phyloP scores from a whole-genome alignment of 2,329 filamentous ascomycete species.

The Achaetomium macrosporum region DNA sequence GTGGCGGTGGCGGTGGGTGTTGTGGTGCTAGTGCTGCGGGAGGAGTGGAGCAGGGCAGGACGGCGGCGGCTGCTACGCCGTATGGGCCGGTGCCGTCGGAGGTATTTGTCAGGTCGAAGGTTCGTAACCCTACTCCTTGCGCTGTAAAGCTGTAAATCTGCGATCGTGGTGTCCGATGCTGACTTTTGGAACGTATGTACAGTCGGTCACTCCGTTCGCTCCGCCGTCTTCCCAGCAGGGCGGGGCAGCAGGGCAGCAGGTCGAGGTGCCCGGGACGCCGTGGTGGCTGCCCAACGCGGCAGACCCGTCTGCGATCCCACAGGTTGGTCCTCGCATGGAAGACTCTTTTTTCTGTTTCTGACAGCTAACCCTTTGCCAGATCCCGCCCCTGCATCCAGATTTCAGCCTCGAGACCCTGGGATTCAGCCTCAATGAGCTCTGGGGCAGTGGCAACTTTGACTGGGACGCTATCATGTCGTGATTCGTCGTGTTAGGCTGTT shows the following conservation, averaged over 20 bases:
- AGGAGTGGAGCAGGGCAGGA: not conserved
- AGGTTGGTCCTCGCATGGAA: conserved; percentile 26
- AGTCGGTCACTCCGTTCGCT: conserved; percentile 24
- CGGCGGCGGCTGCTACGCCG: conserved; percentile 1
- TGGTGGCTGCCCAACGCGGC: conserved; percentile 27
- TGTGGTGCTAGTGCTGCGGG: not conserved
- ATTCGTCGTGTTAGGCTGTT: not conserved
- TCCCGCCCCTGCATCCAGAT: conserved; percentile 42
- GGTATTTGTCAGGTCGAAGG: conserved; percentile 19
- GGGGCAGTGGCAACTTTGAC: conserved; percentile 38
- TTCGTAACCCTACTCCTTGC: not conserved
- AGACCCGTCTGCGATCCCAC: conserved; percentile 33
- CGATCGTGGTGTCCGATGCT: not conserved
- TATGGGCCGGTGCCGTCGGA: conserved; percentile 7
- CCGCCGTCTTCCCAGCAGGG: conserved; percentile 19
- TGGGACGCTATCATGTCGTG: conserved; percentile 21
- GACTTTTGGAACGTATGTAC: not conserved
- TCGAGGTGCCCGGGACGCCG: conserved; percentile 25
- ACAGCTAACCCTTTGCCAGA: conserved; percentile 29
- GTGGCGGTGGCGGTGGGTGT: not conserved
- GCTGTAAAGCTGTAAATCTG: not conserved
- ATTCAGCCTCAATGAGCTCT: conserved; percentile 50
- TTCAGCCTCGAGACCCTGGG: conserved; percentile 49
- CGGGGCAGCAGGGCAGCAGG: conserved; percentile 3
- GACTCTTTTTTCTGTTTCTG: conserved; percentile 24